These are phyloP conservation scores for Cladosporium sp. DNA, from an alignment of 2,329 filamentous ascomycete genomes.

Conservation along the genomic window DNA sequence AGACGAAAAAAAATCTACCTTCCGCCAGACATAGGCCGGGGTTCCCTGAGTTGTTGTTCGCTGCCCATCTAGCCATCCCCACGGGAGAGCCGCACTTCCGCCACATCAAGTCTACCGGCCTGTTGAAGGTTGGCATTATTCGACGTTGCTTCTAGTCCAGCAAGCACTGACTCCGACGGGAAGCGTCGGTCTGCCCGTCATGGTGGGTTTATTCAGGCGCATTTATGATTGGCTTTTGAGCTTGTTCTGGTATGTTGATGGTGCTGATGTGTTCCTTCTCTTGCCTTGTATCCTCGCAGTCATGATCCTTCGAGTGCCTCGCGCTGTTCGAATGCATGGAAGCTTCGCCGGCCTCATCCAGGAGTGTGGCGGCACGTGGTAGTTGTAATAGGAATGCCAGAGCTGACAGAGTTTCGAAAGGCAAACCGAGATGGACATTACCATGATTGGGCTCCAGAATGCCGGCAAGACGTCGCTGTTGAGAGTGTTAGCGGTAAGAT, in stretches of 20 bases:
- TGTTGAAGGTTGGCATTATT: slow-evolving; percentile 6
- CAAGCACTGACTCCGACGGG: slow-evolving; percentile 13
- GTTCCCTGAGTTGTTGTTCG: slow-evolving; percentile 10
- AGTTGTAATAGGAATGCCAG: slow-evolving; percentile 18
- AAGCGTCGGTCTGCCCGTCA: slow-evolving; percentile 37
- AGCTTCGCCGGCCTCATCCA: too few relatives aligned
- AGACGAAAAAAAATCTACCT: neutral
- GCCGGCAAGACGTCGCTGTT: slow-evolving; percentile 95
- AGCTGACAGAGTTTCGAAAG: slow-evolving; percentile 44
- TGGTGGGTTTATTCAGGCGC: slow-evolving; percentile 88
- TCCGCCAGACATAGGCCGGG: slow-evolving; percentile 4
- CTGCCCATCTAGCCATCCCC: slow-evolving; percentile 4
- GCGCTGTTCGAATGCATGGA: too few relatives aligned
- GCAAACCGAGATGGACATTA: slow-evolving; percentile 99
- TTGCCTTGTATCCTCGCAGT: neutral
- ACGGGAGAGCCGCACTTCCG: slow-evolving; percentile 2
- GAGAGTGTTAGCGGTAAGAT: slow-evolving; percentile 86
- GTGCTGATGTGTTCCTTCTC: slow-evolving; percentile 5
- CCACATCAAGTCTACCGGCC: slow-evolving; percentile 9
- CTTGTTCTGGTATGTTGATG: slow-evolving; percentile 76
- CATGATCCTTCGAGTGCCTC: too few relatives aligned
- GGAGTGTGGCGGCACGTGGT: neutral
- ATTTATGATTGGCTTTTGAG: slow-evolving; percentile 98
- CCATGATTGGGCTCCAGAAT: slow-evolving; percentile 97
- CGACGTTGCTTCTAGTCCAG: slow-evolving; percentile 15